phyloP scores from a whole-genome alignment of 2,329 filamentous ascomycete genomes.

The Helminthosporium solani region DNA sequence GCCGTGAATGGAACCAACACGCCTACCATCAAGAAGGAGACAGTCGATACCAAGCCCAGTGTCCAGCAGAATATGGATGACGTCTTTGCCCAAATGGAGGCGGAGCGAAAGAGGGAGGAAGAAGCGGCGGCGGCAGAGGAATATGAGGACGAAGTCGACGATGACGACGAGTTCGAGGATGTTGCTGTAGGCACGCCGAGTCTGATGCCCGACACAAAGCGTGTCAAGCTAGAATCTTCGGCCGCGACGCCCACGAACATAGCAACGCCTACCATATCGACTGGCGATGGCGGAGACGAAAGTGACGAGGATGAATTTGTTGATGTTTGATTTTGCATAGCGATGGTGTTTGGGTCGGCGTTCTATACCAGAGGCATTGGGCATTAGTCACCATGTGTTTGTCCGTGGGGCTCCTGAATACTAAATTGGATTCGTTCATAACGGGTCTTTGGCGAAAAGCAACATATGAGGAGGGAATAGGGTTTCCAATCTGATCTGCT shows the following conservation, averaged over 20 bases:
- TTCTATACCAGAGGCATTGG: conserved; percentile 13
- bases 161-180: conserved; percentile 49
- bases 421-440: no score
- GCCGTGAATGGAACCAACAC: conserved; percentile 42
- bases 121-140: conserved; percentile 45
- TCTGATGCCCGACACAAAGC: conserved; percentile 54
- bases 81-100: conserved; percentile 67
- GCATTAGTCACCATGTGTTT: no score
- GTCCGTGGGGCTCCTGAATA: no score
- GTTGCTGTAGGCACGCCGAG: conserved; percentile 34
- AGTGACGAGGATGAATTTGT: conserved; percentile 51
- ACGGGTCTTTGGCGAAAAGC: no score
- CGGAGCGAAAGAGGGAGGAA: conserved; percentile 53
- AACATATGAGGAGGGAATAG: no score
- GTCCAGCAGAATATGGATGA: conserved; percentile 61
- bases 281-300: conserved; percentile 48
- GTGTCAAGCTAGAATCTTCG: conserved; percentile 59
- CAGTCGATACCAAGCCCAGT: conserved; percentile 54
- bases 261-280: conserved; percentile 40
- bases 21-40: conserved; percentile 43
- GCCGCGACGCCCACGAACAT: conserved; percentile 34
- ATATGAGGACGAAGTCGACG: conserved; percentile 48
- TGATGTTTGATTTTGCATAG: conserved; percentile 42
- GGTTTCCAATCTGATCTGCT: not conserved
- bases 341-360: conserved; percentile 27